A percentile compares a stretch with the other conserved stretches of the same genome.
phyloP scores from a whole-genome alignment of 2,329 filamentous ascomycete genomes.

The Scopulariopsis brevicaulis region DNA sequence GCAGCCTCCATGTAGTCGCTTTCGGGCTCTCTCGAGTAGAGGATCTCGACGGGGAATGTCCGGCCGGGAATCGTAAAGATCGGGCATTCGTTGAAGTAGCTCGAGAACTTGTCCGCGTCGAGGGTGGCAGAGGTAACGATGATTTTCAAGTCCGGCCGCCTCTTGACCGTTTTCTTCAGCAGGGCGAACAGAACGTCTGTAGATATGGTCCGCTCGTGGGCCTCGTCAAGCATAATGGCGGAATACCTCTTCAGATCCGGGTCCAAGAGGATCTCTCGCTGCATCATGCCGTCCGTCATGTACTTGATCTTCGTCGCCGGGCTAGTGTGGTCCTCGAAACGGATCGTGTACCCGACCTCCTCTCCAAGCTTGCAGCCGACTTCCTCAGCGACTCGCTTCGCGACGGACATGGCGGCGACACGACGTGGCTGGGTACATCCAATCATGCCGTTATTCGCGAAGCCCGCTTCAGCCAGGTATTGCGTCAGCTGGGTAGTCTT shows the following conservation, averaged over 20 bases:
- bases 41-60: constrained; percentile 89
- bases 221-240: constrained; percentile 96
- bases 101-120: constrained; percentile 93
- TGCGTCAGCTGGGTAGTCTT: constrained; percentile 97
- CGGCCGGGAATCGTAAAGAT: constrained; percentile 95
- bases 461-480: constrained; percentile 86
- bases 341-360: constrained; percentile 94
- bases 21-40: constrained; percentile 91
- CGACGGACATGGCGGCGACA: constrained; percentile 95
- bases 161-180: constrained; percentile 83
- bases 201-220: constrained; percentile 91
- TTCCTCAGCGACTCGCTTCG: constrained; percentile 92
- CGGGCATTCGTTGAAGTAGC: constrained; percentile 90
- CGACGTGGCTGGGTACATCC: constrained; percentile 95
- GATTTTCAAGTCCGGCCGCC: constrained; percentile 77
- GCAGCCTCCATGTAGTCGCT: constrained; percentile 92
- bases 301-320: constrained; percentile 92
- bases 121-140: constrained; percentile 96
- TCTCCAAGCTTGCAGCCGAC: constrained; percentile 84
- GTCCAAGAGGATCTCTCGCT: constrained; percentile 89
- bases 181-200: constrained; percentile 93
- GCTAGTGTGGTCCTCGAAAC: constrained; percentile 90
- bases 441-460: constrained; percentile 77
- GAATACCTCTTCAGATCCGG: constrained; percentile 83
- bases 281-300: constrained; percentile 98